These are phyloP conservation scores for Nitzschia sp. DNA, from an alignment of 108 stramenopile genomes.

Conservation along the genomic window DNA sequence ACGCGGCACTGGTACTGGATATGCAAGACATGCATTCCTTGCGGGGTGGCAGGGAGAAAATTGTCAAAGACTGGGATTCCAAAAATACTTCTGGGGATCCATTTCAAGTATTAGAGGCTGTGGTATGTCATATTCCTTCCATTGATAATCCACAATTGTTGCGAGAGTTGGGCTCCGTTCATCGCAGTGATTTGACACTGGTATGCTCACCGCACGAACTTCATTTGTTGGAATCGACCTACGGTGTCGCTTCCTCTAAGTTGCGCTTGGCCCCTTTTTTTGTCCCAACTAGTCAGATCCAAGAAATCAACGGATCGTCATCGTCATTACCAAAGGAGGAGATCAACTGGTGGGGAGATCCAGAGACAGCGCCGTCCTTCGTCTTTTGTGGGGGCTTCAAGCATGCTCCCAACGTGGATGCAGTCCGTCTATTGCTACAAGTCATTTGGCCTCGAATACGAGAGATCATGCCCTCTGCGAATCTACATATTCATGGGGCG, in stretches of 20 bases:
- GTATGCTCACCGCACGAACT: slow-evolving; percentile 64
- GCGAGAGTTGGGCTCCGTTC: slow-evolving; percentile 68
- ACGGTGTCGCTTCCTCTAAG: slow-evolving; percentile 40
- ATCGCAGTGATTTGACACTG: slow-evolving; percentile 69
- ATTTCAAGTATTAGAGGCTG: slow-evolving; percentile 8
- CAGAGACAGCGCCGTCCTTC: slow-evolving; percentile 14
- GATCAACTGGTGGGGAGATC: too few relatives aligned
- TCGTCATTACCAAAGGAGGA: too few relatives aligned
- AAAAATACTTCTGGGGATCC: slow-evolving; percentile 10
- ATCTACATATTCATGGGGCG: slow-evolving; percentile 64
- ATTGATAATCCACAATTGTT: slow-evolving; percentile 24
- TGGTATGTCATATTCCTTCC: slow-evolving; percentile 1
- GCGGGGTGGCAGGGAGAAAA: slow-evolving; percentile 44
- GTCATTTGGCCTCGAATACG: slow-evolving; percentile 71
- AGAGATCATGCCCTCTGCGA: slow-evolving; percentile 39
- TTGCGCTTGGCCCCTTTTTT: slow-evolving; percentile 63
- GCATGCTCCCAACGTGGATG: slow-evolving; percentile 79
- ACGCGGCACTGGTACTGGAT: slow-evolving; percentile 66
- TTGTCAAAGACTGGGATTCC: slow-evolving; percentile 37
- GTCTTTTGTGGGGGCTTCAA: slow-evolving; percentile 62
- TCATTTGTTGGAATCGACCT: slow-evolving; percentile 30
- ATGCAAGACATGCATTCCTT: slow-evolving; percentile 88
- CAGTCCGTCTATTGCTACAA: slow-evolving; percentile 44
- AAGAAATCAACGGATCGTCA: neutral
- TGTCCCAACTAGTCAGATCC: slow-evolving; percentile 7